Percentiles rank a stretch among this genome's conserved stretches.
These are phyloP conservation scores for Drosera spatulata DNA, from an alignment of 179 eudicot genomes.

Conservation along the genomic window DNA sequence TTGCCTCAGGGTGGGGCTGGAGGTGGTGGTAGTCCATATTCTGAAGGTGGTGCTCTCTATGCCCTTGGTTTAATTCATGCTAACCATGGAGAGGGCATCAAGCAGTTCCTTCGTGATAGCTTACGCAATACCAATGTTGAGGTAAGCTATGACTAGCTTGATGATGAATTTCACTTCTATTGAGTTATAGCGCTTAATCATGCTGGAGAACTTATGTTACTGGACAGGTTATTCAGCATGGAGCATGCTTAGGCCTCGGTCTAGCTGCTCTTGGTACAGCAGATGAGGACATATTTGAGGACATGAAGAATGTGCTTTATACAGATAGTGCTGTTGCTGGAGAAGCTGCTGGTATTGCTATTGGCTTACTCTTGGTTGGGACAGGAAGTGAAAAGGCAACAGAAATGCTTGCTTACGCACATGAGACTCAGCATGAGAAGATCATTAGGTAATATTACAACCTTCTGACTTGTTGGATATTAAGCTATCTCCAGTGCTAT, in stretches of 20 bases:
- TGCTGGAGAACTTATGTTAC: conserved; percentile 1
- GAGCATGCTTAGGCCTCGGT: conserved; percentile 95
- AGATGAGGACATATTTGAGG: conserved; percentile 75
- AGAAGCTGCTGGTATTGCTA: conserved; percentile 94
- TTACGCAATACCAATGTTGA: conserved; percentile 81
- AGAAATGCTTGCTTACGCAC: conserved; percentile 97
- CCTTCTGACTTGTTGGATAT: neutral
- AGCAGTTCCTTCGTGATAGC: conserved; percentile 91
- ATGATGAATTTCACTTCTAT: too few species aligned
- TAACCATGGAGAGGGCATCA: conserved; percentile 97
- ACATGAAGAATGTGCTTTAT: conserved; percentile 21
- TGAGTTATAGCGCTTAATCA: neutral
- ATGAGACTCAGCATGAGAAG: conserved; percentile 98
- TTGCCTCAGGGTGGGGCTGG: conserved; percentile 91
- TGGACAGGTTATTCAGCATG: conserved; percentile 95
- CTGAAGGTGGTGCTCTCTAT: conserved; percentile 97
- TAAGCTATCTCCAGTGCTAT: neutral
- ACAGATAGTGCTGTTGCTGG: conserved; percentile 99
- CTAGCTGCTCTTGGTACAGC: conserved; percentile 95
- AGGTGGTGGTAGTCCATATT: conserved; percentile 97
- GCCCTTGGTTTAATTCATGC: conserved; percentile 97
- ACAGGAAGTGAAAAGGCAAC: conserved; percentile 91
- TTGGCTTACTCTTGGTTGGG: conserved; percentile 97
- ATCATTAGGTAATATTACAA: conserved; percentile 59
- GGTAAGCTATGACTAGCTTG: conserved; percentile 21